Percentiles rank a stretch among this genome's conserved stretches.
These are phyloP conservation scores for Sequoia sempervirens DNA, from an alignment of 75 land plant species.

Conservation along the genomic window DNA sequence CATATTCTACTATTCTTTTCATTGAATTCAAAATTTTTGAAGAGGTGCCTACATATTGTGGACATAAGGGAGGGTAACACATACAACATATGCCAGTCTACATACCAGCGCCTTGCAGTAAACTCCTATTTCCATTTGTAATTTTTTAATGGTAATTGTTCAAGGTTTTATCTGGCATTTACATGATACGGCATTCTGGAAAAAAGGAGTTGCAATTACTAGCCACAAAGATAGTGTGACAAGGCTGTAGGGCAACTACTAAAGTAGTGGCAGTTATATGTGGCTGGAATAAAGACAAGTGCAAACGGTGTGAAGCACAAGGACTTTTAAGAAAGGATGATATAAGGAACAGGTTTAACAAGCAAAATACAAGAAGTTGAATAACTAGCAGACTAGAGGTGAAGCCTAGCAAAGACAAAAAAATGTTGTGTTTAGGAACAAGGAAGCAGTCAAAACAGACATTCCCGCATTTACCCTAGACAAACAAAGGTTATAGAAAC, in stretches of 20 bases:
- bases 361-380: no score
- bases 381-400: neutral
- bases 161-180: neutral
- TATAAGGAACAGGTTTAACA: neutral
- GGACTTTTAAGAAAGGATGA: no score
- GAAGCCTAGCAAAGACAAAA: neutral
- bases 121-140: neutral
- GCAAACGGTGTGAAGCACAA: neutral
- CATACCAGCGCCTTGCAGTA: neutral
- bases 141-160: neutral
- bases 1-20: no score
- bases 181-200: neutral
- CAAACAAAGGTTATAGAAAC: neutral
- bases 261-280: neutral
- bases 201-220: no score
- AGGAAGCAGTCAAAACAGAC: neutral
- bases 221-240: neutral
- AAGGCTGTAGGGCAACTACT: neutral
- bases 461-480: neutral
- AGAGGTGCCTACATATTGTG: neutral
- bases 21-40: neutral
- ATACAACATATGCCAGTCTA: neutral
- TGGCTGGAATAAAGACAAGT: neutral
- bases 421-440: neutral
- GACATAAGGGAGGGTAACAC: neutral